Evolutionary conservation across 768 basidiomycete genomes (phyloP), one percentile per base, ranked within the genome.

Genomic region (Hericium alpestre): DNA sequence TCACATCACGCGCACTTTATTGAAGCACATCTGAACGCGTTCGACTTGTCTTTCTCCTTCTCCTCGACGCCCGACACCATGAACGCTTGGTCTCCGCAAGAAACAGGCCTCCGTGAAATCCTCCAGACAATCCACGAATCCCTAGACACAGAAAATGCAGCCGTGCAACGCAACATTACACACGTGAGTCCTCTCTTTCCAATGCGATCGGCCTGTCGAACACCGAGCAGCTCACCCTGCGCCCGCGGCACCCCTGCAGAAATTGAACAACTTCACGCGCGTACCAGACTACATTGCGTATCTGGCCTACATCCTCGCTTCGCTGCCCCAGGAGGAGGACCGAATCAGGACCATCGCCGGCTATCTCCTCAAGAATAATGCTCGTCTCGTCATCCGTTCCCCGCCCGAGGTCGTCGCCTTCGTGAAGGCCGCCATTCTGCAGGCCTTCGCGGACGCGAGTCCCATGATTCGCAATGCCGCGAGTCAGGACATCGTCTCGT

Each of bases 311-410:
- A 93, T 97, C 74, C 83, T 98, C 61, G 84, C 87, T 57, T 77
- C 79, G 48, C 73, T 90, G 76, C 78, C 85, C 1, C 77, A 81
- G 59, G 93, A 97, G 73, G 87, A 93, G 67, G 93, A 92, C 68
- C 87, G 89, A 52, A 92, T 95, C 69, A 84, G 95, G 54, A 90
- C 91, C 58, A 94, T 97, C 74, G 94, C 95, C 23, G 95, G 95
- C 46, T 90, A 97, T 65, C 78, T 97, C 22, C 83, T 99, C 71
- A 99, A 99, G 83, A 98, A 99, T 72, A 93, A 93, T 65, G 81
- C 90, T 47, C 80, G 84, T 57, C 79, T 87, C 62, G 84, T 93
- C 67, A 76, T 93, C 55, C 78, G 76, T 50, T 79, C 83, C 7
- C 74, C 83, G 22, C 75, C 78, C 16, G 80, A 84, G 50, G 86